These are phyloP conservation scores for Pythium coloratum DNA, from an alignment of 352 stramenopile species.

Conservation along the genomic window DNA sequence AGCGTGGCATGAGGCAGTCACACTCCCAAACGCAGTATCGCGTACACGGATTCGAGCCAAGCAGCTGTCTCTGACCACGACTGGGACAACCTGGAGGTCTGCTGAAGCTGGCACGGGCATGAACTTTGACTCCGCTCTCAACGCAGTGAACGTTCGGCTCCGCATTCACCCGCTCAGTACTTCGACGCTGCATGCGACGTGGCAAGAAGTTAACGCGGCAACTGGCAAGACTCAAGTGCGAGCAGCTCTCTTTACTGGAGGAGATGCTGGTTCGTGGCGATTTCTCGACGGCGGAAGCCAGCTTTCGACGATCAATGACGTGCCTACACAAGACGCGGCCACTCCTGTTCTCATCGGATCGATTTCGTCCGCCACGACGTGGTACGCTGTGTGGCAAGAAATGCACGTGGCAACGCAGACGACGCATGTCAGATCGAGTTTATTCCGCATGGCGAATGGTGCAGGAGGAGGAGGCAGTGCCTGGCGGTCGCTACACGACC, in stretches of 20 bases:
- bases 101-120: constrained; percentile 38
- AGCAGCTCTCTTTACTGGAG: constrained; percentile 33
- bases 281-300: constrained; percentile 42
- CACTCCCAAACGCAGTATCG: not conserved
- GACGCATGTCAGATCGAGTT: constrained; percentile 37
- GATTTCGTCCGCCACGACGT: not conserved
- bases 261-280: constrained; percentile 29
- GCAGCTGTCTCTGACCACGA: not conserved
- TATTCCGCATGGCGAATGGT: constrained; percentile 12
- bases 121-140: constrained; percentile 45
- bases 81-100: constrained; percentile 29
- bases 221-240: constrained; percentile 42
- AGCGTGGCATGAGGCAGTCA: constrained; percentile 51
- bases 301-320: constrained; percentile 48
- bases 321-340: constrained; percentile 28
- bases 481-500: constrained; percentile 57
- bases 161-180: constrained; percentile 24
- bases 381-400: constrained; percentile 55
- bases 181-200: constrained; percentile 39
- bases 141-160: constrained; percentile 47
- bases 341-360: constrained; percentile 31
- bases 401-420: constrained; percentile 29
- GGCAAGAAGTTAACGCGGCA: constrained; percentile 44
- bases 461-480: constrained; percentile 5
- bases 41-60: constrained; percentile 37